Evolutionary conservation across 2,329 filamentous ascomycete species (phyloP), one percentile per base, ranked within the genome.

Genomic region (Diaporthe sp.): DNA sequence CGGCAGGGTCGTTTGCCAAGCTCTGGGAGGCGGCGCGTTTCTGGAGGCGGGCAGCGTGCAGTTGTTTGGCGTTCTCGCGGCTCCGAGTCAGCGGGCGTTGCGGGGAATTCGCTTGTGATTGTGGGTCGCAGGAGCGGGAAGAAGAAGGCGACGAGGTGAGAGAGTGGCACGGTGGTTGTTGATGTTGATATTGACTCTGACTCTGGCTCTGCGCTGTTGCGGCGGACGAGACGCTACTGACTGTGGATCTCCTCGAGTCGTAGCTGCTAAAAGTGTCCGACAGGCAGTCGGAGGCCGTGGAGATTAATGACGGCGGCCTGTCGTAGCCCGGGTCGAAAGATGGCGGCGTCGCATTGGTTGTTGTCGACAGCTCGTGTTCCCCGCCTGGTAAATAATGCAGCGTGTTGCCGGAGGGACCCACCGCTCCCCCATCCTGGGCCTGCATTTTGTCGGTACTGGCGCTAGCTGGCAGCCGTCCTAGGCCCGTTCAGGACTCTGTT

Each of bases 31-130:
- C 73, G 70, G 75, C 73, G 55, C 75, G 75, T 25, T 72, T 74
- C 82, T 87, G 85, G 76, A 86, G 80, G 76, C 88, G 85, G 78
- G 85, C 86, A 78, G 87, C 87, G 83, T 89, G 87, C 83, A 89
- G 82, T 77, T 86, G 85, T 81, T 87, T 84, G 79, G 87, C 87
- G 84, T 88, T 83, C 77, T 85, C 84, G 79, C 86, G 82, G 80
- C 79, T 86, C 76, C 86, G 84, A 72, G 83, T 79, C 60, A 80
- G 76, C 28, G 67, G 75, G 37, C 34, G 67, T 25, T 75, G 78
- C 75, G 73, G 77, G 73, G 42, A 72, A 76, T 53, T 53, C 13
- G 73, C 57, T 65, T 75, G 73, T 65, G 73, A 37, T 65, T 72
- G 62, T 74, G 65, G 72, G 53, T 57, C 71, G 71, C 44, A 49